A percentile compares a stretch with the other conserved stretches of the same genome.
Conservation (phyloP, 805 yeast species). For the Schwanniomyces polymorphus region DNA sequence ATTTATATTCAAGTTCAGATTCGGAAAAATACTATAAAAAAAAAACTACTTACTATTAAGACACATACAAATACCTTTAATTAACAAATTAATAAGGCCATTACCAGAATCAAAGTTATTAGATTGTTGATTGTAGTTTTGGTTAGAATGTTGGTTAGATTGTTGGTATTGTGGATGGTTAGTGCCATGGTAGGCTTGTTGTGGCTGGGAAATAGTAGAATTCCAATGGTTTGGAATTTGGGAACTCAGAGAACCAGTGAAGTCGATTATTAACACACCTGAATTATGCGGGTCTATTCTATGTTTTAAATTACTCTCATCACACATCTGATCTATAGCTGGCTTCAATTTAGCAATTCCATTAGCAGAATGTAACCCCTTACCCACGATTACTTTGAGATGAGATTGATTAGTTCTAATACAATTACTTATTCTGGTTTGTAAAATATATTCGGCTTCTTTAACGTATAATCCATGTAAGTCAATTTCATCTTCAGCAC, state of each 20-base stretch:
- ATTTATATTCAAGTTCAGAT: background rate
- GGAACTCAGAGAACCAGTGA: slow-evolving; percentile 27
- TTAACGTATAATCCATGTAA: slow-evolving; percentile 88
- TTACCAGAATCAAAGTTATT: slow-evolving; percentile 24
- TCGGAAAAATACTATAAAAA: too few species aligned
- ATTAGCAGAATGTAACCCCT: slow-evolving; percentile 79
- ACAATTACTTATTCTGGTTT: slow-evolving; percentile 69
- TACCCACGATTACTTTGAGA: slow-evolving; percentile 86
- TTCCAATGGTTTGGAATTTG: slow-evolving; percentile 37
- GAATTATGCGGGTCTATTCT: slow-evolving; percentile 68
- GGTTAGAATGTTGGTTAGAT: slow-evolving; percentile 17
- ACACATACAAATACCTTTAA: slow-evolving; percentile 35
- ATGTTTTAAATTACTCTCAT: slow-evolving; percentile 59
- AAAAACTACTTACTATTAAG: slow-evolving; percentile 13
- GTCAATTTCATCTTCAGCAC: slow-evolving; percentile 85
- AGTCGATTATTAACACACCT: slow-evolving; percentile 77
- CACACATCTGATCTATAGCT: slow-evolving; percentile 78
- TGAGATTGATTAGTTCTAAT: slow-evolving; percentile 57
- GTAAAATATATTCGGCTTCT: slow-evolving; percentile 81
- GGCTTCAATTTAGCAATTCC: slow-evolving; percentile 90
- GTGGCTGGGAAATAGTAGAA: slow-evolving; percentile 12
- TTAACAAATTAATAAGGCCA: slow-evolving; percentile 24
- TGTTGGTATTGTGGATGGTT: slow-evolving; percentile 23
- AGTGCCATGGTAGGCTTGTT: slow-evolving; percentile 18
- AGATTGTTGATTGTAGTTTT: slow-evolving; percentile 20